Base-by-base conservation (phyloP, 176 grass and related monocot genomes). In the Cenchrus purpureus region DNA sequence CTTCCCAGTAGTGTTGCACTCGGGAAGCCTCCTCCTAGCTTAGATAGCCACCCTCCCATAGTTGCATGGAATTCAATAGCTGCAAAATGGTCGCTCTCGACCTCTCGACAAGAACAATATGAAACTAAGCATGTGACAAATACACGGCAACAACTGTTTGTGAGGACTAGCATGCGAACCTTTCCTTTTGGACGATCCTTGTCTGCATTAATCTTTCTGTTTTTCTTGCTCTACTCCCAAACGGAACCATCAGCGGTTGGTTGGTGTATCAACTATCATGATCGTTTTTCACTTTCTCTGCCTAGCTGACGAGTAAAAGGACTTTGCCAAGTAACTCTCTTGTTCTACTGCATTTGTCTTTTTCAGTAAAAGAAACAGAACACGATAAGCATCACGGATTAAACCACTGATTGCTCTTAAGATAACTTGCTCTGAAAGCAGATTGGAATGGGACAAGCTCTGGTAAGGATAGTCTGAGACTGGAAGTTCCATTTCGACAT, bases 101-200 rank as follows among this genome's bases (percentile, higher is more conserved):
- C 25, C 25, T 25, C 19, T 19, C 53, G 28, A 28, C n/a, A 28
- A 62, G 59, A 62, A 62, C 10, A 12, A 62, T 28, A 11, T 12
- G 25, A 25, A 25, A 28, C 10, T 10, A 28, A 62, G n/a, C 59
- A 62, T 3, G n/a, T 3, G n/a, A 25, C 59, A 60, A 60, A 62
- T 28, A 28, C 59, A 25, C 8, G 58, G 58, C 58, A 61, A 12
- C 10, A 17, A 29, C 3, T 28, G 12, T 65, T 29, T 6, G 1
- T 40, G 31, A 34, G 16, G 15, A 28, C 49, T 74, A 25, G 13
- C 54, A 17, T 40, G 1, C 29, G 12, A 74, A 74, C 28, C 11
- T 82, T 44, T 60, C 37, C 37, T 82, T 17, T 71, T 60, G 40
- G n/a, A 71, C 66, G 14, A 46, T 71, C 44, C 67, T 59, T 59